These are phyloP conservation scores for Ogataea wickerhamii DNA, from an alignment of 805 yeast species.

Conservation along the genomic window DNA sequence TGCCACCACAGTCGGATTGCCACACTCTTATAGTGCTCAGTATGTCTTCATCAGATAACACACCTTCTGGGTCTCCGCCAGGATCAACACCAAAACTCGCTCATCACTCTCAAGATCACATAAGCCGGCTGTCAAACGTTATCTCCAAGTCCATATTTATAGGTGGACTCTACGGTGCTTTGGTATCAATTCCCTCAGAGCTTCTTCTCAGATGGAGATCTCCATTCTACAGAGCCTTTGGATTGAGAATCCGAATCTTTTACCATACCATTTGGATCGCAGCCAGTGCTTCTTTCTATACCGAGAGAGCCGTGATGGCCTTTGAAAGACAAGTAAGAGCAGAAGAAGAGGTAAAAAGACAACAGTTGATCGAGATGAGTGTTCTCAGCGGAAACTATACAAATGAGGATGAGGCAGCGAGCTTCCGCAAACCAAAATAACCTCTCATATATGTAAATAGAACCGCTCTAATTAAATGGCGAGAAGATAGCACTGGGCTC, in stretches of 20 bases:
- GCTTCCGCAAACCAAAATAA: slow-evolving; percentile 4
- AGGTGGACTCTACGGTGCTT: slow-evolving; percentile 37
- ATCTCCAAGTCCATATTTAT: slow-evolving; percentile 31
- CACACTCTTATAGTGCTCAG: too few relatives aligned
- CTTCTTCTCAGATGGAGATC: slow-evolving; percentile 35
- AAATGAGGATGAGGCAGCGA: slow-evolving; percentile 26
- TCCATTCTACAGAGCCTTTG: slow-evolving; percentile 36
- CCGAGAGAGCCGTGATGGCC: slow-evolving; percentile 34
- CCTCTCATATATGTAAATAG: neutral
- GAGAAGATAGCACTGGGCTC: neutral
- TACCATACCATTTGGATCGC: slow-evolving; percentile 38
- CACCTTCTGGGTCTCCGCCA: neutral
- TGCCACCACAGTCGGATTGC: too few relatives aligned
- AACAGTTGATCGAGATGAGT: slow-evolving; percentile 32
- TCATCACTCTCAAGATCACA: slow-evolving; percentile 24
- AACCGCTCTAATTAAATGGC: neutral
- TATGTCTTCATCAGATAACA: neutral
- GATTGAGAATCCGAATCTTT: slow-evolving; percentile 34
- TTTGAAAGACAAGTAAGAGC: slow-evolving; percentile 30
- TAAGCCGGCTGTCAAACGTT: slow-evolving; percentile 25
- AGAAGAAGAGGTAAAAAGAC: slow-evolving; percentile 32
- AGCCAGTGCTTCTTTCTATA: slow-evolving; percentile 33
- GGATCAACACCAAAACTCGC: slow-evolving; percentile 12
- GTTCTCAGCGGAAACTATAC: slow-evolving; percentile 32
- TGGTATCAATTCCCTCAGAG: slow-evolving; percentile 36